phyloP scores from a whole-genome alignment of 2,329 filamentous ascomycete genomes.

The Sordariomycetes sp. region DNA sequence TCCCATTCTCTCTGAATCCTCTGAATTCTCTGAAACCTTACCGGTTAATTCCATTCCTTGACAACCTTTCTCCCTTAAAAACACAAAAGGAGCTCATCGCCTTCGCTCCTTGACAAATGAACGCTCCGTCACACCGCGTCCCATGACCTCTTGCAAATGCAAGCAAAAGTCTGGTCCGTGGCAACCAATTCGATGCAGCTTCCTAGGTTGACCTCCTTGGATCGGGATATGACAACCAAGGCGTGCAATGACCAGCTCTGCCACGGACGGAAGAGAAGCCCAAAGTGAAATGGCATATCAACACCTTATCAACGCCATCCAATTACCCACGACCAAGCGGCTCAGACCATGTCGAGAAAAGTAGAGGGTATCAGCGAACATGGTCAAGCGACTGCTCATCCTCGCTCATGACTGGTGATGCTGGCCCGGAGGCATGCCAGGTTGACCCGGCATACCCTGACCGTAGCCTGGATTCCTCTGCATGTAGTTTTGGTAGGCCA shows the following conservation, averaged over 20 bases:
- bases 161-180: neutral
- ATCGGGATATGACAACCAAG: no score
- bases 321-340: neutral
- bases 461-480: constrained; percentile 59
- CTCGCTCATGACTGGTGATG: constrained; percentile 2
- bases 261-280: neutral
- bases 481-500: constrained; percentile 79
- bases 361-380: constrained; percentile 48
- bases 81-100: no score
- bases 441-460: constrained; percentile 51
- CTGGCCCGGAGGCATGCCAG: constrained; percentile 1
- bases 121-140: no score
- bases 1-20: no score
- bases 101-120: no score
- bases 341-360: constrained; percentile 8
- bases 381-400: neutral
- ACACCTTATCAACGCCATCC: constrained; percentile 2
- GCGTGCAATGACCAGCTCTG: no score
- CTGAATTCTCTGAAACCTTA: no score
- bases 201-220: no score
- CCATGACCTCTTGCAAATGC: neutral
- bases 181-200: neutral
- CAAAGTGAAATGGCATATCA: constrained; percentile 1
- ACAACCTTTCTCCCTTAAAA: no score
- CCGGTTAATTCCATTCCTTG: no score